Evolutionary conservation across 2,329 filamentous ascomycete genomes (phyloP).

Genomic region (Colletotrichum spaethianum): DNA sequence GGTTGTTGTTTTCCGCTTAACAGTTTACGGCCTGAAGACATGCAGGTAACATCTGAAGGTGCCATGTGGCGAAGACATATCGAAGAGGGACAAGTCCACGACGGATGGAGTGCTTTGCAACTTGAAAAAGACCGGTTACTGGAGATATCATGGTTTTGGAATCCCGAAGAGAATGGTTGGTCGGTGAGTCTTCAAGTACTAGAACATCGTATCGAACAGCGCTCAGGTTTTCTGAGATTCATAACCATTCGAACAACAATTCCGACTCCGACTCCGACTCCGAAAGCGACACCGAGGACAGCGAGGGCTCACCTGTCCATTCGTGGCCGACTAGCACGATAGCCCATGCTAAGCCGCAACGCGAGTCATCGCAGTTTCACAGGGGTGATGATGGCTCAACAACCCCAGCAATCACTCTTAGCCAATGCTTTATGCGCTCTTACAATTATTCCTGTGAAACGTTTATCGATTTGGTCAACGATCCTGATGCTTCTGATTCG

Average conservation of each 20-base stretch:
- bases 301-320: background rate
- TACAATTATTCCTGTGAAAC: slow-evolving; percentile 68
- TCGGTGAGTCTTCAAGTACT: slow-evolving; percentile 66
- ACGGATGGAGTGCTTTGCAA: slow-evolving; percentile 79
- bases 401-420: slow-evolving; percentile 62
- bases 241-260: slow-evolving; percentile 23
- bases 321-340: background rate
- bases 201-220: slow-evolving; percentile 76
- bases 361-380: slow-evolving; percentile 64
- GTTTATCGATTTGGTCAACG: slow-evolving; percentile 73
- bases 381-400: slow-evolving; percentile 59
- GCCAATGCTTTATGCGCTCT: slow-evolving; percentile 67
- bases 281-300: background rate
- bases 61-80: slow-evolving; percentile 77
- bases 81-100: slow-evolving; percentile 80
- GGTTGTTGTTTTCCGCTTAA: slow-evolving; percentile 74
- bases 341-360: background rate
- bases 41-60: slow-evolving; percentile 59
- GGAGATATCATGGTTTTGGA: slow-evolving; percentile 75
- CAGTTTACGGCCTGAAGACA: slow-evolving; percentile 53
- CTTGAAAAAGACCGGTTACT: slow-evolving; percentile 73
- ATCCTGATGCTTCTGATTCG: slow-evolving; percentile 52
- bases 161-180: slow-evolving; percentile 76
- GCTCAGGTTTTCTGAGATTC: slow-evolving; percentile 58
- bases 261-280: slow-evolving; percentile 38